Evolutionary conservation across 768 basidiomycete genomes (phyloP), one percentile per base, ranked within the genome.

Genomic region (Pulveroboletus sp.): DNA sequence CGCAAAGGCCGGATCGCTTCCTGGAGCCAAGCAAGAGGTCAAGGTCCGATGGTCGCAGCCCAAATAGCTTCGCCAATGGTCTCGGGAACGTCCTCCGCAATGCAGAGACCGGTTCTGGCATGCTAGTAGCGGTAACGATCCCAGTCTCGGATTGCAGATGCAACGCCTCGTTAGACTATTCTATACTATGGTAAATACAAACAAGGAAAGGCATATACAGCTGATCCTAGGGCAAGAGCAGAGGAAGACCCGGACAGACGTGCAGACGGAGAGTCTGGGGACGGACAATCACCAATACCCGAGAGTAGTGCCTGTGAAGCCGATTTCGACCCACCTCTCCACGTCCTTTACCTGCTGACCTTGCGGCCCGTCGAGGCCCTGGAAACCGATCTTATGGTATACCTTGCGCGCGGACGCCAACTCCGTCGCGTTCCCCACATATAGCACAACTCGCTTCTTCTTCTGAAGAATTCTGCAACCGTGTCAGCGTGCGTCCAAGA

Each of bases 371-470:
- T 37, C 8, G 3, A 62, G 55, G 15, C 60, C 61, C 11, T 62
- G 61, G 24, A 63, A 62, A 1, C 61, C 62, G 0, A 64, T 9
- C 5, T 49, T 64, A 1, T 57, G 48, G 43, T 62, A 62, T 2
- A 62, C 53, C 35, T 49, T 57, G 44, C 61, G 61, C 1, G 61
- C 61, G 4, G 61, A 27, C 8, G 14, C 39, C 14, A 63, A 39
- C 6, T 53, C 58, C 1, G 46, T 15, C 3, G 60, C 50, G 44
- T 58, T 57, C 2, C 81, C 86, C 4, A 88, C 88, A 43, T 83
- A 90, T 1, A 90, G 73, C 0, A 81, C 81, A 14, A 56, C 33
- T 3, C 33, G 50, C 11, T 50, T 41, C 67, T 71, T 83, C 31
- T 57, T 56, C 24, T 56, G 46, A 1, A 79, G 59, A 35, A 75